Conservation (phyloP, 257 asterid species). For the Petunia secreta region DNA sequence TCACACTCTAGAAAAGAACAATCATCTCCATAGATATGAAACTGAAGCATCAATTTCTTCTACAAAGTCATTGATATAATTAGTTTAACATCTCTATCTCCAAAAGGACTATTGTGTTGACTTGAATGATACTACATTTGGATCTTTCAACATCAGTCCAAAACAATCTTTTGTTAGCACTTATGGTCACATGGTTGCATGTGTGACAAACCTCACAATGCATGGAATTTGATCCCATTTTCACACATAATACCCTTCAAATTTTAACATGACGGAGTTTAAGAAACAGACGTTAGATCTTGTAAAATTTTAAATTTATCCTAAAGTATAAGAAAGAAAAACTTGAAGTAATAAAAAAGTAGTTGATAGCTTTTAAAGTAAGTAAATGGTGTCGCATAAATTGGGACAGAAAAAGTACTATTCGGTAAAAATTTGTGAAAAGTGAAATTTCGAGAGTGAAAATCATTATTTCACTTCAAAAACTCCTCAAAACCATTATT, state of each 20-base stretch:
- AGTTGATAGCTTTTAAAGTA: no score
- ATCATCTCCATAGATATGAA: neutral
- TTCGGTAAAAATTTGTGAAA: no score
- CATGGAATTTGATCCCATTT: neutral
- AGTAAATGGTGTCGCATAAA: no score
- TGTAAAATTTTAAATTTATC: neutral
- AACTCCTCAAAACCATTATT: no score
- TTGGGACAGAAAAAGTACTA: no score
- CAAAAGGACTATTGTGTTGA: conserved; percentile 49
- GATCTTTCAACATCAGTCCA: conserved; percentile 58
- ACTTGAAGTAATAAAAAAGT: neutral
- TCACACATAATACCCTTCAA: conserved; percentile 6
- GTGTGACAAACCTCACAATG: conserved; percentile 46
- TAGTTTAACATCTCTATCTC: conserved; percentile 19
- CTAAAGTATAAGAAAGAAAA: neutral
- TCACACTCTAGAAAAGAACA: neutral
- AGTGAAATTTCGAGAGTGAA: no score
- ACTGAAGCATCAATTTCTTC: neutral
- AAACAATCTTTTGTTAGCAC: conserved; percentile 43
- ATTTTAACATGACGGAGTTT: conserved; percentile 22
- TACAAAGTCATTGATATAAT: neutral
- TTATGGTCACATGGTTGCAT: conserved; percentile 67
- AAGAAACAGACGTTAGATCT: neutral
- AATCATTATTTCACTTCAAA: no score
- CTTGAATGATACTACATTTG: conserved; percentile 47